Conservation (phyloP, 1,139 yeast genomes). For the Kluyveromyces sp. region DNA sequence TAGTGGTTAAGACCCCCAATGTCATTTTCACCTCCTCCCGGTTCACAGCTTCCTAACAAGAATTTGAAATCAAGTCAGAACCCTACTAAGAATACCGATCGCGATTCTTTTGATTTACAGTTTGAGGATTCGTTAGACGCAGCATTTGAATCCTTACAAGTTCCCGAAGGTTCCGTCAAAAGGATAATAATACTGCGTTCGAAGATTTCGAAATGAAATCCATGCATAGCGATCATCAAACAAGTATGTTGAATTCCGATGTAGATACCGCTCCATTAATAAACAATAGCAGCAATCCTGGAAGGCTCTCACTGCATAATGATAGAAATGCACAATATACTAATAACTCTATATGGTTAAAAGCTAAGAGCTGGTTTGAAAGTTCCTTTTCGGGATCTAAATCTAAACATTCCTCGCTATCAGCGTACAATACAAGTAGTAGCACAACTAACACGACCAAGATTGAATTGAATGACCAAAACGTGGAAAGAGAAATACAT, state of each 20-base stretch:
- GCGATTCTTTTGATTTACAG: slow-evolving; percentile 31
- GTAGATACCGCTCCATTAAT: slow-evolving; percentile 6
- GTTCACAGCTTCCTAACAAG: slow-evolving; percentile 1
- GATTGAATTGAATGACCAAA: slow-evolving; percentile 29
- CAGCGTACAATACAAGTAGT: neutral
- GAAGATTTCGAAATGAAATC: slow-evolving; percentile 27
- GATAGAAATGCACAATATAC: slow-evolving; percentile 1
- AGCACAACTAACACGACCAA: slow-evolving; percentile 12
- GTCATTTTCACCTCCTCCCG: slow-evolving; percentile 6
- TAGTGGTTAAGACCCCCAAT: neutral
- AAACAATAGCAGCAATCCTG: neutral
- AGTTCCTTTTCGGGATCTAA: neutral
- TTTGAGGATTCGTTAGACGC: slow-evolving; percentile 35
- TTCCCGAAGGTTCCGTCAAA: slow-evolving; percentile 14
- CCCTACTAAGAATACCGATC: neutral
- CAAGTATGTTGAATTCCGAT: slow-evolving; percentile 6
- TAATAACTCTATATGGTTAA: slow-evolving; percentile 7
- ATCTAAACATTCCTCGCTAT: neutral
- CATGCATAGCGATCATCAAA: slow-evolving; percentile 17
- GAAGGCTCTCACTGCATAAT: neutral
- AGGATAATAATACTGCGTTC: slow-evolving; percentile 8
- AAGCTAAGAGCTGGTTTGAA: slow-evolving; percentile 3
- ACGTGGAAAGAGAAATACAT: slow-evolving; percentile 34
- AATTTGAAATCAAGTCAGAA: neutral
- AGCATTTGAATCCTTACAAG: slow-evolving; percentile 32